Evolutionary conservation across 1,139 yeast species (phyloP), one percentile per base, ranked within the genome.

Genomic region (Spathaspora sp.): DNA sequence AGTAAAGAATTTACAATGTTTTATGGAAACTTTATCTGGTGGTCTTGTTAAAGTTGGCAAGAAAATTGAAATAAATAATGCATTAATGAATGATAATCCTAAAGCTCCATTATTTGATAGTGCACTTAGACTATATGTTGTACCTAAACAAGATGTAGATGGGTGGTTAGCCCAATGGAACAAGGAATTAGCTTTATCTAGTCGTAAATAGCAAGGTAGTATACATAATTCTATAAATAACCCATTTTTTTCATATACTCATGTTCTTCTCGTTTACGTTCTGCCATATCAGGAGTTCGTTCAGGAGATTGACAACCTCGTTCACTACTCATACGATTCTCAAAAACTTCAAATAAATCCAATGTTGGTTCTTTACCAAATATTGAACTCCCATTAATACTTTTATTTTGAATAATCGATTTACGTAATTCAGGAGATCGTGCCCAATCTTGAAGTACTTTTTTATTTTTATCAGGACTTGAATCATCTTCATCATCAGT

Each of bases 21-120:
- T 75, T 61, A 83, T 89, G 81, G 97, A 89, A 63, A 89, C 97
- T 0, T 75, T 69, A 38, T 60, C 82, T 2, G 97, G 97, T 38
- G 98, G 98, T 0, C 72, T 93, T 49, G 83, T 91, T 38, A 89
- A 89, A 64, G 81, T 88, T 1, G 97, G 97, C 37, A 87, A 85
- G 62, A 89, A 87, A 55, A 79, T 84, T 23, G 72, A 88, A 1
- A 64, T 91, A 24, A 80, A 81, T 53, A 78, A 80, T 48, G 86
- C 86, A 0, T 71, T 90, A 51, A 77, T 81, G 68, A 76, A 81
- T 46, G 81, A 78, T 39, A 65, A 68, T 9, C 89, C 96, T 7
- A 76, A 73, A 38, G 81, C 89, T 6, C 97, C 97, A 2, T 66
- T 91, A 38, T 83, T 91, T 51, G 97, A 91, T 59, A 78, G 81